Evolutionary conservation across 345 rosid species (phyloP), one percentile per base, ranked within the genome.

Genomic region (Camelina neglecta): DNA sequence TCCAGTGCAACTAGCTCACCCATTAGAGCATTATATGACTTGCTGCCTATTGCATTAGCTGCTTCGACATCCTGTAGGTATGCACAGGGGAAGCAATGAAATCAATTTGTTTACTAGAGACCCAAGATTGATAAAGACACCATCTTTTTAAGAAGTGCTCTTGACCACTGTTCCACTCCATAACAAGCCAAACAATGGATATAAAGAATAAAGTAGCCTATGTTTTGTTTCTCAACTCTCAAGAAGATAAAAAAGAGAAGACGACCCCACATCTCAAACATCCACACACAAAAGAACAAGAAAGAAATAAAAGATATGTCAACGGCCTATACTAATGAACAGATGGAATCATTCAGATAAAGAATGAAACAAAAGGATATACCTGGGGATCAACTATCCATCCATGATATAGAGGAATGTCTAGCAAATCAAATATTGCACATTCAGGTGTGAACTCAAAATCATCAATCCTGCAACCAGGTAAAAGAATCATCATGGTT

Each of bases 311-410:
- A 38, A 35, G 2, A 51, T 9, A 21, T 6, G 38, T 50, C 48
- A 48, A 59, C 47, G 35, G 42, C 11, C 70, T 50, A 39, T 11
- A 44, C 26, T 42, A 29, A 20, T 24, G 42, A 13, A 66, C n/a
- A 44, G 38, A 71, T 0, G 7, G 5, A 41, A 56, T 7, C 29
- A 42, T 55, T 54, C 1, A 33, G 31, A 55, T 3, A 44, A 39
- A 56, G 16, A 12, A 57, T 6, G 76, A 26, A n/a, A 18, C 35
- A 65, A 62, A 64, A 57, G 39, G 59, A 64, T 74, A 82, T 84
- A 90, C 99, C 96, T 87, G 96, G 61, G 95, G 88, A 89, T 96
- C 98, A 79, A 90, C 96, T 73, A 96, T 93, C 99, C 99, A 96
- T 75, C 98, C 99, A 85, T 96, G 99, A 81, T 85, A 93, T 16